A percentile compares a stretch with the other conserved stretches of the same genome.
Conservation (phyloP, 768 basidiomycete genomes). For the Russula compacta region DNA sequence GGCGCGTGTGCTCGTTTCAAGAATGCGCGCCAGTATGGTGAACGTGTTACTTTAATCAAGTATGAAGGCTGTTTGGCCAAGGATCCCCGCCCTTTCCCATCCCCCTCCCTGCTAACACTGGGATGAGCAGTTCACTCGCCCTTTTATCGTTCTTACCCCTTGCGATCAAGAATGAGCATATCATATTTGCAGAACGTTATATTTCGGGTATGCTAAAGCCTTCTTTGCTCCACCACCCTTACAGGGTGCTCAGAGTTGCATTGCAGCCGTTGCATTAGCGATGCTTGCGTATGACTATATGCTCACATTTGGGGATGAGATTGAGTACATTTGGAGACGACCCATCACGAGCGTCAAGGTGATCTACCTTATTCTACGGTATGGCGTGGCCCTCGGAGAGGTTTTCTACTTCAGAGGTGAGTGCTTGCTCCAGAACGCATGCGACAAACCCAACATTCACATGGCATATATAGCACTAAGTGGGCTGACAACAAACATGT, state of each 20-base stretch:
- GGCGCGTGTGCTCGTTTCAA: neutral
- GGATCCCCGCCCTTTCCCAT: neutral
- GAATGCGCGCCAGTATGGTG: neutral
- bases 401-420: slow-evolving; percentile 26
- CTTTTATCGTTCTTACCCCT: neutral
- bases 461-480: neutral
- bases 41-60: neutral
- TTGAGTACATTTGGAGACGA: slow-evolving; percentile 34
- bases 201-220: neutral
- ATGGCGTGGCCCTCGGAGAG: slow-evolving; percentile 27
- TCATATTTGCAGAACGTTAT: slow-evolving; percentile 5
- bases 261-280: slow-evolving; percentile 27
- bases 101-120: neutral
- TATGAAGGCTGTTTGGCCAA: neutral
- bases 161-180: neutral
- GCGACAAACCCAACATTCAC: neutral
- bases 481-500: neutral
- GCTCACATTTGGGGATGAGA: slow-evolving; percentile 34
- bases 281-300: slow-evolving; percentile 37
- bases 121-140: neutral
- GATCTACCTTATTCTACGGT: slow-evolving; percentile 35
- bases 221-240: neutral
- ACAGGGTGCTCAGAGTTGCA: neutral
- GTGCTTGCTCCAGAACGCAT: neutral
- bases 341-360: slow-evolving; percentile 30